Base-by-base conservation (phyloP, 2,329 filamentous ascomycete species). In the Passalora sequoiae region DNA sequence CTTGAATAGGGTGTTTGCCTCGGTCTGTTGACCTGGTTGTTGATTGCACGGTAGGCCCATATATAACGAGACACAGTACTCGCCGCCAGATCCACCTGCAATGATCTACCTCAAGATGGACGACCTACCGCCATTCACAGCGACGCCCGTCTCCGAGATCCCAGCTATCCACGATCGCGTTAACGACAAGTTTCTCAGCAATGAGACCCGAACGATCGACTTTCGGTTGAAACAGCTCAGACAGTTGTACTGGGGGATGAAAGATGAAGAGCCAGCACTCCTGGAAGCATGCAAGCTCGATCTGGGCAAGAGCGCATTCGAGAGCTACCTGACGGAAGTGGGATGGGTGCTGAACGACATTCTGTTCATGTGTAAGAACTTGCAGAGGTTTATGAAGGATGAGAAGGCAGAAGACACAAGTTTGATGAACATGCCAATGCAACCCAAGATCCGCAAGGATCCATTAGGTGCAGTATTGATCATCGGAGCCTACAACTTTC, bases 401-500 rank as follows among this genome's bases (percentile, higher is more conserved):
- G 88, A 96, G 66, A 75, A 74, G 58, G 73, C 87, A 22, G 68
- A 71, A 31, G 83, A 88, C 61, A 83, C 94, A 13, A 72, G 82
- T 9, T 62, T 88, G 33, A 73, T 76, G 30, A 87, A 83, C 67
- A 75, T 75, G 54, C 62, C 84, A 30, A 76, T 94, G 69, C 81
- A 73, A 43, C 84, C 89, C 27, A 83, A 77, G 60, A 82, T 94
- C 63, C 76, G 82, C 53, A 94, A 94, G 69, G 91, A 97, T 60
- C 92, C 92, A 1, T 67, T 96, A 44, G 92, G 92, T 25, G 73
- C 81, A 29, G 80, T 87, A 8, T 73, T 97, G 56, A 80, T 96
- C 59, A 94, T 97, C 60, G 81, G 80, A 44, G 81, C 92, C 31
- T 97, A 87, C 78, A 98, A 98, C 73, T 95, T 89, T 66, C 92